phyloP scores from a whole-genome alignment of 495 filamentous ascomycete species.

The Melanomma pulvis-pyrius region DNA sequence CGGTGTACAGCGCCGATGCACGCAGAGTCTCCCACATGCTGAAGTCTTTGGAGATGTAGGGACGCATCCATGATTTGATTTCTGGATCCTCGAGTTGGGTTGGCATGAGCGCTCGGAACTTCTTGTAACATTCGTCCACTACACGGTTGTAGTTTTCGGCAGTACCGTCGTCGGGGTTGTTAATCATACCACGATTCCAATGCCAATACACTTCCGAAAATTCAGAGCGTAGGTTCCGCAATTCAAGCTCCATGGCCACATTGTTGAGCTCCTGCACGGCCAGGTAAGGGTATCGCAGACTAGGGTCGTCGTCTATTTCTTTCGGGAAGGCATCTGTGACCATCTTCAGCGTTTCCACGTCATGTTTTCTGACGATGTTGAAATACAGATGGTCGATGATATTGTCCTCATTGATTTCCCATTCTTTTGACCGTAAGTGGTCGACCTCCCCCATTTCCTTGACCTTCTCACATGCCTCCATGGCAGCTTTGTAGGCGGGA shows the following conservation, averaged over 20 bases:
- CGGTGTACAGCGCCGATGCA: slow-evolving; percentile 29
- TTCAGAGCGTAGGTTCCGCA: neutral
- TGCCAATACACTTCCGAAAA: neutral
- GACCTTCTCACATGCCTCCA: slow-evolving; percentile 11
- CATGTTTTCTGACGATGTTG: slow-evolving; percentile 56
- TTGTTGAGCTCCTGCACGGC: neutral
- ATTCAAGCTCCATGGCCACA: slow-evolving; percentile 1
- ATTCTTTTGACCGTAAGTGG: slow-evolving; percentile 35
- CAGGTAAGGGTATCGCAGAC: slow-evolving; percentile 15
- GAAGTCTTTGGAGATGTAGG: neutral
- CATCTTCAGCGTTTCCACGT: slow-evolving; percentile 53
- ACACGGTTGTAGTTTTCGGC: slow-evolving; percentile 11
- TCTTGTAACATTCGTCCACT: slow-evolving; percentile 23
- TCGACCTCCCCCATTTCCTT: slow-evolving; percentile 20
- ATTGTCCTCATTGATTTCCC: slow-evolving; percentile 52
- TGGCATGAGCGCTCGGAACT: slow-evolving; percentile 5
- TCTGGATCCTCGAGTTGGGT: neutral
- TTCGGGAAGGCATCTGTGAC: slow-evolving; percentile 41
- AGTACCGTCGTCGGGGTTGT: neutral
- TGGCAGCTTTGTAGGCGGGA: slow-evolving; percentile 45
- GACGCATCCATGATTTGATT: slow-evolving; percentile 1
- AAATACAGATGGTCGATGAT: slow-evolving; percentile 79
- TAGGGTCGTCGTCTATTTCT: slow-evolving; percentile 22
- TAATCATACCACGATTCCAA: neutral
- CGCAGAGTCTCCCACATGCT: slow-evolving; percentile 31